Conservation (phyloP, 2,329 filamentous ascomycete genomes). For the Thielaviopsis punctulata region DNA sequence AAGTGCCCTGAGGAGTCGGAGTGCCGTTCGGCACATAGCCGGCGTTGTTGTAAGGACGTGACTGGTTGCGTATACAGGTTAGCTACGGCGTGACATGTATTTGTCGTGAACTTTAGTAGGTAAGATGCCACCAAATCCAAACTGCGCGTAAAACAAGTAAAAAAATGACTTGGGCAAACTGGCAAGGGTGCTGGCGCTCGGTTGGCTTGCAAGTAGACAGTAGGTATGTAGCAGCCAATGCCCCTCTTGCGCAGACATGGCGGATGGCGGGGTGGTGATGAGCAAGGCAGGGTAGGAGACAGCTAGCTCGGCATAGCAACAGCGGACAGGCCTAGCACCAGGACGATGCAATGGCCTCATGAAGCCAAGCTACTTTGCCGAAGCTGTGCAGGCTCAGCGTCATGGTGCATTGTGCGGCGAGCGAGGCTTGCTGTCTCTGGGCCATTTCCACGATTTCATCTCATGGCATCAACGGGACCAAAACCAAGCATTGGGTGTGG, state of each 20-base stretch:
- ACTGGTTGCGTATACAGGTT: slow-evolving; percentile 16
- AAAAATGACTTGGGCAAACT: not conserved
- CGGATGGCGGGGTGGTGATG: not conserved
- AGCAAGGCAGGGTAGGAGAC: not conserved
- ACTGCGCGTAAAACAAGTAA: not conserved
- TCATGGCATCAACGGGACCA: not conserved
- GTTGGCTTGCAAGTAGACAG: not conserved
- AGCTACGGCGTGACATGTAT: slow-evolving; percentile 12
- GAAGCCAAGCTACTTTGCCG: not conserved
- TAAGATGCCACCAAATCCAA: too few relatives aligned
- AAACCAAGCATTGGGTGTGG: not conserved
- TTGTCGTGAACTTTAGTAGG: not conserved
- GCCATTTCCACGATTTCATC: not conserved
- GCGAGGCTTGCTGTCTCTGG: not conserved
- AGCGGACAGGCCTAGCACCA: not conserved
- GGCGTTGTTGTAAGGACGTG: slow-evolving; percentile 30
- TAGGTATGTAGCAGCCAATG: not conserved
- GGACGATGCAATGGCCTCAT: not conserved
- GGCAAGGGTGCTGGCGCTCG: not conserved
- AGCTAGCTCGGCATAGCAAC: not conserved
- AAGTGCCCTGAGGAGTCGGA: slow-evolving; percentile 16
- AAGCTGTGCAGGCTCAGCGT: too few relatives aligned
- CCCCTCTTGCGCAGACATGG: not conserved
- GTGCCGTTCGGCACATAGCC: slow-evolving; percentile 49
- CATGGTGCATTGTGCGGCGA: not conserved